Percentiles rank a stretch among this genome's conserved stretches.
phyloP scores from a whole-genome alignment of 352 stramenopile genomes.

The Paralagenidium karlingii region DNA sequence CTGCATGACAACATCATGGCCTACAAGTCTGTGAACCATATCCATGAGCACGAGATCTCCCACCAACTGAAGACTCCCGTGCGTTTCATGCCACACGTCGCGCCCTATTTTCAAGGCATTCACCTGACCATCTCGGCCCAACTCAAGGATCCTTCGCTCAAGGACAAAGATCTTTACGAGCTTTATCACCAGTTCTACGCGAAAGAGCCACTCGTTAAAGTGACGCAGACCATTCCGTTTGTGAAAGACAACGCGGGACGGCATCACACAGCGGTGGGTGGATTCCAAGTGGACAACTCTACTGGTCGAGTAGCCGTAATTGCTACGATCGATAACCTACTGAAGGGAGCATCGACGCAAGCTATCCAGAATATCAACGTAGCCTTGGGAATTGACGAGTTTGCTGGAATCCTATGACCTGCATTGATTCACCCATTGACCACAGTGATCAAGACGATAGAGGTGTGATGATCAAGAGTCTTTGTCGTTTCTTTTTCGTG shows the following conservation, averaged over 20 bases:
- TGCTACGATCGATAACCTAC: slow-evolving; percentile 88
- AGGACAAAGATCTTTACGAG: slow-evolving; percentile 56
- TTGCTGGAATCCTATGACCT: slow-evolving; percentile 39
- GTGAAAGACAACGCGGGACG: slow-evolving; percentile 69
- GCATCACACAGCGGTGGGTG: slow-evolving; percentile 70
- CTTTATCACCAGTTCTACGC: slow-evolving; percentile 75
- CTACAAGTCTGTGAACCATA: slow-evolving; percentile 86
- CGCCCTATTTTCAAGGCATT: slow-evolving; percentile 90
- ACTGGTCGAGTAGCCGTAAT: slow-evolving; percentile 81
- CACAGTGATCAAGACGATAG: no score
- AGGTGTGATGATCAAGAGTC: no score
- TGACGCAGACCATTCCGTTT: slow-evolving; percentile 44
- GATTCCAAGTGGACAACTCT: slow-evolving; percentile 80
- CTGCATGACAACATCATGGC: slow-evolving; percentile 81
- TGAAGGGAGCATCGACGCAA: slow-evolving; percentile 89
- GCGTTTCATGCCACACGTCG: slow-evolving; percentile 91
- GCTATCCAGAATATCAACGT: slow-evolving; percentile 93
- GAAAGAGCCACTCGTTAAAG: slow-evolving; percentile 74
- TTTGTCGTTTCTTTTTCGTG: no score
- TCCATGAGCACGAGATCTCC: slow-evolving; percentile 81
- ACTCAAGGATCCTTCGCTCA: slow-evolving; percentile 48
- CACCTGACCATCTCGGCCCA: slow-evolving; percentile 82
- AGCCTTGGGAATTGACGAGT: slow-evolving; percentile 84
- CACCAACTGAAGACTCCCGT: slow-evolving; percentile 70
- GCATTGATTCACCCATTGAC: background rate